Conservation (phyloP, 163 green algal genomes). For the Prototheca stagnorum region DNA sequence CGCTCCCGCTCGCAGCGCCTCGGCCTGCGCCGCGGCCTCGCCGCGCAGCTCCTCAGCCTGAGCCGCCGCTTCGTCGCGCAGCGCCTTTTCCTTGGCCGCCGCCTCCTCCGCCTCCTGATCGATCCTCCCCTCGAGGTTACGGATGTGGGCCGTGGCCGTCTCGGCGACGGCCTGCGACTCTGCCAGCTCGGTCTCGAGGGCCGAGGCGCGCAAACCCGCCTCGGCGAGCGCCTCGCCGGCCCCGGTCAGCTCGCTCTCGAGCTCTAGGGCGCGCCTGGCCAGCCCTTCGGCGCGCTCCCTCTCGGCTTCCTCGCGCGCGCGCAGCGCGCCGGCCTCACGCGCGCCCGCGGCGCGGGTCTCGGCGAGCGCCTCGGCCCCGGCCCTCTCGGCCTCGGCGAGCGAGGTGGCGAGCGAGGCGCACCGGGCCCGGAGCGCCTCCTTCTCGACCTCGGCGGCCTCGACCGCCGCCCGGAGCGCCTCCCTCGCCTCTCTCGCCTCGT, state of each 20-base stretch:
- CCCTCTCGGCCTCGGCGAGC: not conserved
- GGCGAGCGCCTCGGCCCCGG: not conserved
- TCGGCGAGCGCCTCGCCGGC: not conserved
- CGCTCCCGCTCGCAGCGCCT: too few species aligned
- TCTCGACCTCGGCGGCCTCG: slow-evolving; percentile 11
- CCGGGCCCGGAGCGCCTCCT: slow-evolving; percentile 4
- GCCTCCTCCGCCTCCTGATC: slow-evolving; percentile 19
- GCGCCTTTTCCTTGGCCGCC: slow-evolving; percentile 2
- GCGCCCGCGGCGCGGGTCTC: too few species aligned
- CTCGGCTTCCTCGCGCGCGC: too few species aligned
- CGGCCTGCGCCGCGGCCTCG: too few species aligned
- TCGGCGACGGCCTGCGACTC: slow-evolving; percentile 48
- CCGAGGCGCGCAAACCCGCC: too few species aligned
- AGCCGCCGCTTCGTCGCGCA: slow-evolving; percentile 7
- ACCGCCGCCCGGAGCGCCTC: not conserved
- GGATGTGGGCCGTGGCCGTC: slow-evolving; percentile 41
- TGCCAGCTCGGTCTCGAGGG: not conserved
- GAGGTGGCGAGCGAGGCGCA: too few species aligned
- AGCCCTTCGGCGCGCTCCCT: not conserved
- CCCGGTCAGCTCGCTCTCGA: not conserved
- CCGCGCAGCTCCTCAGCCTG: slow-evolving; percentile 10
- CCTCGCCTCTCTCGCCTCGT: too few species aligned
- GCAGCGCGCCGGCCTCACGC: too few species aligned
- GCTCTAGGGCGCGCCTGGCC: not conserved
- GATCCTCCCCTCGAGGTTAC: slow-evolving; percentile 41